These are phyloP conservation scores for Parastagonospora avenae DNA, from an alignment of 2,329 filamentous ascomycete species.

Conservation along the genomic window DNA sequence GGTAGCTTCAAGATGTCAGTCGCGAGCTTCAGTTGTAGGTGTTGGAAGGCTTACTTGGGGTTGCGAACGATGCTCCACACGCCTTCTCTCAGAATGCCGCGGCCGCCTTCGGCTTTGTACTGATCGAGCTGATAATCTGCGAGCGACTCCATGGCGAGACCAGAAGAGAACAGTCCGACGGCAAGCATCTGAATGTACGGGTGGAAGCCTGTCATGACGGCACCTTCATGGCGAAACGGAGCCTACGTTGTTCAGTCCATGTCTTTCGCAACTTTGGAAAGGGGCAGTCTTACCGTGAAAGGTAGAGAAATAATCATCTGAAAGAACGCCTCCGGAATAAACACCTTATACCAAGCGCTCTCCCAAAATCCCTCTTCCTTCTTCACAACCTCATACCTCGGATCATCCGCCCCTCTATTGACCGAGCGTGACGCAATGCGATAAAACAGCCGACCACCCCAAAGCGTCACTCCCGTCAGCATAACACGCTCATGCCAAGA, in stretches of 20 bases:
- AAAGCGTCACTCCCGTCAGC: conserved; percentile 61
- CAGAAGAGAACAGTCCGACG: conserved; percentile 62
- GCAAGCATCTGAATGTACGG: conserved; percentile 48
- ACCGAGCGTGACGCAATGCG: conserved; percentile 58
- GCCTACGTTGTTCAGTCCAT: conserved; percentile 20
- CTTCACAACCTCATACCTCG: conserved; percentile 60
- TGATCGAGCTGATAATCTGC: conserved; percentile 62
- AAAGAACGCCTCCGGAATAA: conserved; percentile 63
- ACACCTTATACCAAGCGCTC: conserved; percentile 59
- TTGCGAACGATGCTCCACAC: conserved; percentile 67
- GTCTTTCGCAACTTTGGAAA: too few species aligned
- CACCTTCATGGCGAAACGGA: conserved; percentile 57
- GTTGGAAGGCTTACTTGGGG: conserved; percentile 61
- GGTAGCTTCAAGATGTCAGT: conserved; percentile 52
- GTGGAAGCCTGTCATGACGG: conserved; percentile 45
- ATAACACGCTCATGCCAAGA: conserved; percentile 62
- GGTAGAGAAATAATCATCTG: conserved; percentile 63
- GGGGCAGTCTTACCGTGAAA: conserved; percentile 47
- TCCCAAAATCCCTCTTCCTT: conserved; percentile 62
- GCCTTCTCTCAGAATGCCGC: conserved; percentile 58
- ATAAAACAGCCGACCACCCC: conserved; percentile 63
- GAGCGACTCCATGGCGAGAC: conserved; percentile 61
- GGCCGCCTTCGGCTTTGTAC: conserved; percentile 53
- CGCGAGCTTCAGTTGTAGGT: background rate
- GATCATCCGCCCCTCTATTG: conserved; percentile 60